These are phyloP conservation scores for Candida khao-thaluensis DNA, from an alignment of 805 yeast species.

Conservation along the genomic window DNA sequence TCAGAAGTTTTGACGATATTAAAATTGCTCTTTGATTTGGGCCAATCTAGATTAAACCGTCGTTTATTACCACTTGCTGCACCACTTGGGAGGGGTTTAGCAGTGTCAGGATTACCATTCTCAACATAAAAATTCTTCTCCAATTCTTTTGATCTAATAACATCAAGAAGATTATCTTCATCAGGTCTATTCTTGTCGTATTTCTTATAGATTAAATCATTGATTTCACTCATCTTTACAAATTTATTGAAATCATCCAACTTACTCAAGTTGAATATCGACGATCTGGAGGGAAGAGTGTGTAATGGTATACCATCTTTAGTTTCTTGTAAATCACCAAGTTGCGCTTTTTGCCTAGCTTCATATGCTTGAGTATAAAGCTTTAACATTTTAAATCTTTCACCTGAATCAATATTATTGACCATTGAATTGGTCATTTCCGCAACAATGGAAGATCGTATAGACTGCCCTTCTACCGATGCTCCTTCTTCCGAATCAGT, in stretches of 20 bases:
- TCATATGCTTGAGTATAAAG: constrained; percentile 21
- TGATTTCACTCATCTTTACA: constrained; percentile 33
- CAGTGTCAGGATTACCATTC: constrained; percentile 2
- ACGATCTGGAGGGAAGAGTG: constrained; percentile 14
- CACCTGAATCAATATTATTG: constrained; percentile 14
- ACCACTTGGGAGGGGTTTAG: constrained; percentile 6
- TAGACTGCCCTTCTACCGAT: constrained; percentile 15
- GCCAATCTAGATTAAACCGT: constrained; percentile 18
- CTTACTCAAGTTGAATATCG: constrained; percentile 29
- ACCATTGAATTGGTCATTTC: constrained; percentile 17
- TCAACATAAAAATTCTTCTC: constrained; percentile 24
- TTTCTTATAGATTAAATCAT: constrained; percentile 29
- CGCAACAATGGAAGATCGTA: constrained; percentile 26
- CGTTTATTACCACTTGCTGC: constrained; percentile 6
- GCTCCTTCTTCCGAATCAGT: constrained; percentile 18
- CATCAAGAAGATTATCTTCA: constrained; percentile 25
- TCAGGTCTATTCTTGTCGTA: constrained; percentile 13
- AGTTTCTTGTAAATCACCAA: constrained; percentile 7
- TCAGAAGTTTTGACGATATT: constrained; percentile 10
- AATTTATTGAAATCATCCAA: constrained; percentile 37
- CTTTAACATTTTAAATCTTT: constrained; percentile 28
- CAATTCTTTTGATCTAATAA: constrained; percentile 26
- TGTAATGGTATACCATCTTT: constrained; percentile 19
- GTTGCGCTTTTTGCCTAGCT: constrained; percentile 4
- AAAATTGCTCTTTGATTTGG: constrained; percentile 8